A percentile compares a stretch with the other conserved stretches of the same genome.
These are phyloP conservation scores for Phytophthora macrochlamydospora DNA, from an alignment of 352 stramenopile species.

Conservation along the genomic window DNA sequence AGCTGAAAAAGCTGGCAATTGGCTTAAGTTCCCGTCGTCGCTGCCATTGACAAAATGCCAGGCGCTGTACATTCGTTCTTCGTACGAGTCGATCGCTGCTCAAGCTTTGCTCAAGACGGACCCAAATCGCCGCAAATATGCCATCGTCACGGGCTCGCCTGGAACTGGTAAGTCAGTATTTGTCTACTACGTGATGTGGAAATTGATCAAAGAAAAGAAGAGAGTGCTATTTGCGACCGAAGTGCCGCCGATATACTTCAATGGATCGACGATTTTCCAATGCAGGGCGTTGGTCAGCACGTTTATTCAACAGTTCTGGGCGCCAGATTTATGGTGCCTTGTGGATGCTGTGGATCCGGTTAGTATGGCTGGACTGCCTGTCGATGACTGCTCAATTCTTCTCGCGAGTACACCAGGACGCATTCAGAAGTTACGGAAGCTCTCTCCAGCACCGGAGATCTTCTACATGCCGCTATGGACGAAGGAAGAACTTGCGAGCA, in stretches of 20 bases:
- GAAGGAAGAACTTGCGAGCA: constrained; percentile 29
- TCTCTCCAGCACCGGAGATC: constrained; percentile 29
- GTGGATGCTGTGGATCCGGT: constrained; percentile 30
- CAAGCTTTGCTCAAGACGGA: constrained; percentile 26
- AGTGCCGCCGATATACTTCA: constrained; percentile 27
- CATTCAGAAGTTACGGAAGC: constrained; percentile 44
- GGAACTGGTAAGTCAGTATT: constrained; percentile 42
- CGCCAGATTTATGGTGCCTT: constrained; percentile 36
- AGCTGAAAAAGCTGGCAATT: constrained; percentile 26
- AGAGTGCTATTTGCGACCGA: constrained; percentile 24
- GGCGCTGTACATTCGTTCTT: constrained; percentile 32
- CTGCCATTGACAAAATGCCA: constrained; percentile 28
- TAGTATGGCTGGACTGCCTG: constrained; percentile 20
- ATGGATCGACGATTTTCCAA: constrained; percentile 25
- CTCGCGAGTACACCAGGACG: constrained; percentile 31
- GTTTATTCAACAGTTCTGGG: constrained; percentile 24
- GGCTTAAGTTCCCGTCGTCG: constrained; percentile 31
- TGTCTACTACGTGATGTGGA: constrained; percentile 44
- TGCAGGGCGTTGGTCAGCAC: constrained; percentile 5
- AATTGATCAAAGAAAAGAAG: constrained; percentile 39
- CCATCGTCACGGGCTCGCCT: constrained; percentile 35
- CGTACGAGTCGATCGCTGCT: constrained; percentile 26
- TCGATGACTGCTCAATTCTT: constrained; percentile 22
- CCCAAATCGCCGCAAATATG: constrained; percentile 27
- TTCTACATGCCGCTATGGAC: constrained; percentile 43